Evolutionary conservation across 1,284 basidiomycete species (phyloP), one percentile per base, ranked within the genome.

Genomic region (Ganoderma sinense): DNA sequence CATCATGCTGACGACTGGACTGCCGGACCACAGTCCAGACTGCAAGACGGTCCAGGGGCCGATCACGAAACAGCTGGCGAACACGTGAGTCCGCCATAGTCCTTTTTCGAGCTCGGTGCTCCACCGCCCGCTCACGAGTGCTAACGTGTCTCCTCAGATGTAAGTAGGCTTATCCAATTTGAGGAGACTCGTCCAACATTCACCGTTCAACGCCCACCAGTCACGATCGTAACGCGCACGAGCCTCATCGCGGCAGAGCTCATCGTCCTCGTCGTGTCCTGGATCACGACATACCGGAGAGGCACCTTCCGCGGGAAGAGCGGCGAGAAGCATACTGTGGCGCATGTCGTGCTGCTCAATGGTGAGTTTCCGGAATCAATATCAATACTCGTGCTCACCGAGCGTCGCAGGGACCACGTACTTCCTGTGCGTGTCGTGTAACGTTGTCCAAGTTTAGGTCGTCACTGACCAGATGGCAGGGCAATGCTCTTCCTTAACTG

Each of bases 181-280:
- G 36, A 23, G 39, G 11, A 39, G 1, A n/a, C 11, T 55, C 41
- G 7, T n/a, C 33, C 10, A 11, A 8, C 48, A 7, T n/a, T 33
- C n/a, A n/a, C n/a, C n/a, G n/a, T n/a, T n/a, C n/a, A n/a, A n/a
- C n/a, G n/a, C n/a, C n/a, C n/a, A n/a, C n/a, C 31, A 68, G 66
- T 68, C n/a, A 51, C 62, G 11, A 68, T 63, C 33, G 23, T 33
- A 14, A 64, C 66, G 8, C 61, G 66, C 29, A 48, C 53, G 10
- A 59, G 66, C 40, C 56, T 68, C 14, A 64, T 68, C 26, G 14
- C 55, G 1, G 61, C 61, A 0, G 66, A 68, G 61, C 10, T 61
- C 3, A 48, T 63, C 23, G 40, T 68, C 26, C 53, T 68, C n/a
- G 55, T 63, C 26, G 43, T 63, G 2, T 64, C 66, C 11, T 61